Evolutionary conservation across 2,329 filamentous ascomycete species (phyloP), one percentile per base, ranked within the genome.

Genomic region (Lachnellula willkommii): DNA sequence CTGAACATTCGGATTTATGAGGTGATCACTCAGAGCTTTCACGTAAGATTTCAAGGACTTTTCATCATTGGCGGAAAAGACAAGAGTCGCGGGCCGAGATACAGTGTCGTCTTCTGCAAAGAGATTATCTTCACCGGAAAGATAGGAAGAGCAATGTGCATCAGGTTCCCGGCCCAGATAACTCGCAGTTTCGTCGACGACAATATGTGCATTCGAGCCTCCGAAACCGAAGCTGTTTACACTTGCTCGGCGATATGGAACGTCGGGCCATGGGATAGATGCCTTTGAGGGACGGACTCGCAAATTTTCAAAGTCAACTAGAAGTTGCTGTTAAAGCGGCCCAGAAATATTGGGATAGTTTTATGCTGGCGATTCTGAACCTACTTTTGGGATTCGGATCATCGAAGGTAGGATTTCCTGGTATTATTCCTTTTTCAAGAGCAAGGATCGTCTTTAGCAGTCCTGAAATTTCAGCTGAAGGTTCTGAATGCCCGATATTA

Each of bases 201-300:
- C 45, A 3, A 52, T 68, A 60, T 75, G 72, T 1, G 68, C 68
- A 59, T 68, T 68, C 0, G 61, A 60, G 1, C 65, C 65, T 28
- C 65, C 65, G 36, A 60, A 66, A 2, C 66, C 66, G 49, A 65
- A 66, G 9, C 52, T 59, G 46, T 67, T 68, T 22, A 68, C 46
- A 57, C 76, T 78, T 56, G 78, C 72, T 60, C 74, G 75, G 55
- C 74, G 74, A 69, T 78, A 78, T 47, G n/a, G 5, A 7, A 8
- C 48, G 14, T 39, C 24, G 5, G 60, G 60, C 60, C 60, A 63
- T 15, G 56, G 56, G 12, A 49, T 50, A n/a, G 37, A 28, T 4
- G n/a, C 24, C 5, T 26, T 56, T 3, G 53, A 47, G n/a, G 70
- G 67, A 3, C 17, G 47, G n/a, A 54, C 24, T 14, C 45, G 28